These are phyloP conservation scores for Funneliformis mosseae DNA, from an alignment of 192 early-diverging fungal genomes.

Conservation along the genomic window DNA sequence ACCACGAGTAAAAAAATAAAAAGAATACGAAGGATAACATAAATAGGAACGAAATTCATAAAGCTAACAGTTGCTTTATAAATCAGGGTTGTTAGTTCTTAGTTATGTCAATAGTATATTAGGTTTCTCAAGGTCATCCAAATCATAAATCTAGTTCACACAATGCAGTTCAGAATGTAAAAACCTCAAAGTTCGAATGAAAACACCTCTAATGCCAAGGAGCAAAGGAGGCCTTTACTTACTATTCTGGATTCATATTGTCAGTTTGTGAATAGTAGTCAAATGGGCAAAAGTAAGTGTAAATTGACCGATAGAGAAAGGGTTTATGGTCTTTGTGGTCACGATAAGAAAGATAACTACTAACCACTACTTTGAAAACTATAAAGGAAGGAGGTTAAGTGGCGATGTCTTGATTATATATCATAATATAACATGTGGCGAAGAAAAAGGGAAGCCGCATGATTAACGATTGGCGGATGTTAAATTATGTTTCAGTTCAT, in stretches of 20 bases:
- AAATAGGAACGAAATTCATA: not conserved
- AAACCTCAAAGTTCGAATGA: not conserved
- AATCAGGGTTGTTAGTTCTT: not conserved
- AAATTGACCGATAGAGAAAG: not conserved
- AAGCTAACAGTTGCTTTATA: not conserved
- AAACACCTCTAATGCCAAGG: not conserved
- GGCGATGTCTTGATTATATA: not conserved
- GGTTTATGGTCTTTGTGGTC: not conserved
- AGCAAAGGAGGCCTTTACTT: not conserved
- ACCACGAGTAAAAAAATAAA: not conserved
- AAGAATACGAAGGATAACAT: not conserved
- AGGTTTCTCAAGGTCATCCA: not conserved
- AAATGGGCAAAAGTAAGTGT: not conserved
- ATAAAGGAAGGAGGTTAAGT: not conserved
- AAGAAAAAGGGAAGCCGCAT: not conserved
- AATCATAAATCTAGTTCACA: not conserved
- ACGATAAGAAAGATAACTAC: not conserved
- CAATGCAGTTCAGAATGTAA: not conserved
- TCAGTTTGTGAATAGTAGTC: not conserved
- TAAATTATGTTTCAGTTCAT: not conserved
- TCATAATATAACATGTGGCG: not conserved
- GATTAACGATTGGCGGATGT: not conserved
- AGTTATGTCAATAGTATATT: not conserved
- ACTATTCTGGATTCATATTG: conserved; percentile 36
- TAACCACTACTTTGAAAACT: not conserved